These are phyloP conservation scores for Paecilomyces formosus DNA, from an alignment of 2,329 filamentous ascomycete genomes.

Conservation along the genomic window DNA sequence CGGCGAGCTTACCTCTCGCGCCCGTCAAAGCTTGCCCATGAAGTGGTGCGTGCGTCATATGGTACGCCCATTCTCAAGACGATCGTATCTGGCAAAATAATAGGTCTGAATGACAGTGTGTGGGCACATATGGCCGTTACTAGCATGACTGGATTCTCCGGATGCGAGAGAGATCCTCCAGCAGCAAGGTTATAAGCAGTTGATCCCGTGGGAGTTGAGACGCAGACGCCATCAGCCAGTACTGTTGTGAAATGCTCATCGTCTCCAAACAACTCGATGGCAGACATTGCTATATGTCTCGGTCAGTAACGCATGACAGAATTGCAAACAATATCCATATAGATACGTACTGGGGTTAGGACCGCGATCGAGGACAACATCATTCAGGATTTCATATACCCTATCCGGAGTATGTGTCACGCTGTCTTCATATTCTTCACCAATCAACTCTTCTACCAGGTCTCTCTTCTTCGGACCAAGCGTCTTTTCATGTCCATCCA, in stretches of 20 bases:
- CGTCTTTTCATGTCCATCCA: conserved; percentile 7
- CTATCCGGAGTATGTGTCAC: conserved; percentile 78
- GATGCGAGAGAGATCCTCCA: conserved; percentile 90
- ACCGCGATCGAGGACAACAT: conserved; percentile 91
- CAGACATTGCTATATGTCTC: conserved; percentile 64
- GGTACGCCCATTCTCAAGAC: conserved; percentile 91
- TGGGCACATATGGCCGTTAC: conserved; percentile 92
- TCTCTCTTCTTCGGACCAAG: conserved; percentile 46
- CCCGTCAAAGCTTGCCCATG: conserved; percentile 98
- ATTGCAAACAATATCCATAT: background rate
- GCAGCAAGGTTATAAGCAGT: conserved; percentile 95
- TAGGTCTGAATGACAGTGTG: conserved; percentile 90
- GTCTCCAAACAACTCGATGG: conserved; percentile 86
- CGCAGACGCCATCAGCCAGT: conserved; percentile 85
- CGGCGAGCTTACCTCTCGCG: conserved; percentile 56
- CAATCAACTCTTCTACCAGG: conserved; percentile 82
- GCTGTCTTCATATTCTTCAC: conserved; percentile 74
- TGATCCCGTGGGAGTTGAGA: conserved; percentile 88
- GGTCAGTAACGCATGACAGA: conserved; percentile 9
- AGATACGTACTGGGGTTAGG: conserved; percentile 74
- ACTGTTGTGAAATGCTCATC: conserved; percentile 93
- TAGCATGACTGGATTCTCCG: conserved; percentile 92
- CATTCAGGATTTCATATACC: conserved; percentile 87
- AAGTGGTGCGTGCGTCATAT: conserved; percentile 79
- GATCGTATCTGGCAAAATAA: conserved; percentile 92